These are phyloP conservation scores for Collybiopsis confluens DNA, from an alignment of 768 basidiomycete genomes.

Conservation along the genomic window DNA sequence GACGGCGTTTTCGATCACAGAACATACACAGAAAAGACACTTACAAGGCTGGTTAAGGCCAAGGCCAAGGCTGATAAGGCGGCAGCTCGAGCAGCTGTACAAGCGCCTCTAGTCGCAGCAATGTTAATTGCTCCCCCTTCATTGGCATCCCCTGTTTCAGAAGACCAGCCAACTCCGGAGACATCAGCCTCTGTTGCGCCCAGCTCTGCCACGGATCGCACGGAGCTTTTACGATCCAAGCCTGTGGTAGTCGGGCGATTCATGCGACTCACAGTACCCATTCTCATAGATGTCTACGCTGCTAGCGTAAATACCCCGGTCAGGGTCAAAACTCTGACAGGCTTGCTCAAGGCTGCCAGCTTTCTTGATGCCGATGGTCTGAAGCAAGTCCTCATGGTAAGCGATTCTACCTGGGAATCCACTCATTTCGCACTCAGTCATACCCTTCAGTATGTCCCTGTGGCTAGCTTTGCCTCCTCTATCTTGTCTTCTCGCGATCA, in stretches of 20 bases:
- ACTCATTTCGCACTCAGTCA: conserved; percentile 7
- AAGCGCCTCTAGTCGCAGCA: conserved; percentile 23
- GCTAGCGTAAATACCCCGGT: conserved; percentile 89
- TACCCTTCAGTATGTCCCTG: conserved; percentile 73
- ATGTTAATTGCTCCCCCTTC: conserved; percentile 21
- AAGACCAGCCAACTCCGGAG: conserved; percentile 23
- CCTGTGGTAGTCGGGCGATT: conserved; percentile 77
- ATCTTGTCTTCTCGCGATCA: conserved; percentile 93
- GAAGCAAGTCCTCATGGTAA: conserved; percentile 70
- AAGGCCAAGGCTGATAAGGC: conserved; percentile 81
- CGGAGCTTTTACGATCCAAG: conserved; percentile 71
- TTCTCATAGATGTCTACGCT: conserved; percentile 98
- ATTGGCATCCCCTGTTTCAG: conserved; percentile 19
- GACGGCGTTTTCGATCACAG: conserved; percentile 97
- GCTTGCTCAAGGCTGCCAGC: conserved; percentile 85
- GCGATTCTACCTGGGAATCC: conserved; percentile 19
- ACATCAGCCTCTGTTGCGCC: conserved; percentile 24
- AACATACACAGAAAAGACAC: conserved; percentile 81
- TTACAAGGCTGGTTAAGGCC: conserved; percentile 71
- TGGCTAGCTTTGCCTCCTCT: conserved; percentile 92
- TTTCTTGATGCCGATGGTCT: conserved; percentile 79
- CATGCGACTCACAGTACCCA: conserved; percentile 86
- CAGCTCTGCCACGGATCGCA: conserved; percentile 47
- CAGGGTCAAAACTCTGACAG: conserved; percentile 84
- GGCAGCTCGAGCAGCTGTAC: conserved; percentile 56